These are phyloP conservation scores for Penicillium desertorum DNA, from an alignment of 495 filamentous ascomycete species.

Conservation along the genomic window DNA sequence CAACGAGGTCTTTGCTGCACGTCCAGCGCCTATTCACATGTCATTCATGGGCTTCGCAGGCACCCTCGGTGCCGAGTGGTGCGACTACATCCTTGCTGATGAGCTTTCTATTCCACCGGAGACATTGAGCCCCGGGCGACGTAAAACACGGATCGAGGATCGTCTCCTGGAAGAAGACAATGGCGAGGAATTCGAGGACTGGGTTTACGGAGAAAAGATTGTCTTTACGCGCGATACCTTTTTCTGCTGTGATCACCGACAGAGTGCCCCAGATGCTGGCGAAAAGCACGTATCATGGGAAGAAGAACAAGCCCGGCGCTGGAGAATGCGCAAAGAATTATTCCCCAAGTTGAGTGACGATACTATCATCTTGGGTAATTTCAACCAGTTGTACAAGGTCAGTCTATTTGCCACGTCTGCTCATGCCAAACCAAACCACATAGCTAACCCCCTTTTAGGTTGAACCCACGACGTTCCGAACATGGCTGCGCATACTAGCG, in stretches of 20 bases:
- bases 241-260: constrained; percentile 97
- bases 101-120: constrained; percentile 78
- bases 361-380: constrained; percentile 91
- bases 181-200: constrained; percentile 62
- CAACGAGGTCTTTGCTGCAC: constrained; percentile 95
- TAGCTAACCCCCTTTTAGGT: constrained; percentile 58
- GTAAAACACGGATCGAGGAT: constrained; percentile 72
- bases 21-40: constrained; percentile 96
- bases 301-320: constrained; percentile 78
- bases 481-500: constrained; percentile 93
- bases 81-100: constrained; percentile 94
- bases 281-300: constrained; percentile 72
- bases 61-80: constrained; percentile 96
- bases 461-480: constrained; percentile 93
- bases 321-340: constrained; percentile 92
- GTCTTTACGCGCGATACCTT: constrained; percentile 95
- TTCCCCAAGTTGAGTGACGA: constrained; percentile 85
- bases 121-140: constrained; percentile 75
- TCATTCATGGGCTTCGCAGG: constrained; percentile 99
- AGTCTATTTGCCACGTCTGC: constrained; percentile 19
- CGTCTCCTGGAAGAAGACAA: constrained; percentile 67
- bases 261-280: constrained; percentile 77
- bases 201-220: constrained; percentile 97
- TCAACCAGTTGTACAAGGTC: constrained; percentile 99
- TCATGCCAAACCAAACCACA: not conserved